Percentiles rank a stretch among this genome's conserved stretches.
Evolutionary conservation across 371 early-diverging fungal genomes (phyloP).

Genomic region (Zopfochytrium polystomum): DNA sequence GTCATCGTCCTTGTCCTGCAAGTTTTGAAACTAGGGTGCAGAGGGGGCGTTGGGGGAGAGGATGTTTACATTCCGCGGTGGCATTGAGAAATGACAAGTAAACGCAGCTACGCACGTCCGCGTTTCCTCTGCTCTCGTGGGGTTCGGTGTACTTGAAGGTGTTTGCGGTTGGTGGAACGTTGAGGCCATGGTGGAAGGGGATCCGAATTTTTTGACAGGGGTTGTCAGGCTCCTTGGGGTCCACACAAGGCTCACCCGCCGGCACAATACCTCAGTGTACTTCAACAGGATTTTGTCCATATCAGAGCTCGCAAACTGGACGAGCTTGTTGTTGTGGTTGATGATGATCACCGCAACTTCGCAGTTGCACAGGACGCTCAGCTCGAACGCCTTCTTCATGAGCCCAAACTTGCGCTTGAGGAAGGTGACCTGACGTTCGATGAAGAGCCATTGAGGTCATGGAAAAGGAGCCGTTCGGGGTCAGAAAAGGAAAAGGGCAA

Average conservation of each 20-base stretch:
- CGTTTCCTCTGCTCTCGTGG: conserved; percentile 61
- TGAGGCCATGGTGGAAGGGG: too few relatives aligned
- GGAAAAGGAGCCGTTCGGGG: background rate
- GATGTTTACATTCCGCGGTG: too few relatives aligned
- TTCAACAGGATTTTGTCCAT: conserved; percentile 88
- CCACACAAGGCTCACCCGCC: conserved; percentile 3
- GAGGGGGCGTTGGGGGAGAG: too few relatives aligned
- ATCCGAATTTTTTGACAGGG: too few relatives aligned
- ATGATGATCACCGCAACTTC: conserved; percentile 95
- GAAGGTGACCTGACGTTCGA: conserved; percentile 77
- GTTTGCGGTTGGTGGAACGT: conserved; percentile 1
- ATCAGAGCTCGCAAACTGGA: conserved; percentile 87
- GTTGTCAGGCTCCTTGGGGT: too few relatives aligned
- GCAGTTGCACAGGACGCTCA: conserved; percentile 95
- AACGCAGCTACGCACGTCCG: conserved; percentile 47
- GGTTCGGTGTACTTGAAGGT: conserved; percentile 59
- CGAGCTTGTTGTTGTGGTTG: conserved; percentile 84
- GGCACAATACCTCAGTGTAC: conserved; percentile 69
- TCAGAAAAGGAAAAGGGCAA: background rate
- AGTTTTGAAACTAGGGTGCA: conserved; percentile 21
- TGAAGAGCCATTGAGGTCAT: background rate
- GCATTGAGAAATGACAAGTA: background rate
- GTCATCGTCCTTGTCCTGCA: conserved; percentile 27
- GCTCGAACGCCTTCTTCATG: conserved; percentile 99
- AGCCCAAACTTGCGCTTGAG: conserved; percentile 96